These are phyloP conservation scores for Lasiosphaeriaceae sp. DNA, from an alignment of 495 filamentous ascomycete species.

Conservation along the genomic window DNA sequence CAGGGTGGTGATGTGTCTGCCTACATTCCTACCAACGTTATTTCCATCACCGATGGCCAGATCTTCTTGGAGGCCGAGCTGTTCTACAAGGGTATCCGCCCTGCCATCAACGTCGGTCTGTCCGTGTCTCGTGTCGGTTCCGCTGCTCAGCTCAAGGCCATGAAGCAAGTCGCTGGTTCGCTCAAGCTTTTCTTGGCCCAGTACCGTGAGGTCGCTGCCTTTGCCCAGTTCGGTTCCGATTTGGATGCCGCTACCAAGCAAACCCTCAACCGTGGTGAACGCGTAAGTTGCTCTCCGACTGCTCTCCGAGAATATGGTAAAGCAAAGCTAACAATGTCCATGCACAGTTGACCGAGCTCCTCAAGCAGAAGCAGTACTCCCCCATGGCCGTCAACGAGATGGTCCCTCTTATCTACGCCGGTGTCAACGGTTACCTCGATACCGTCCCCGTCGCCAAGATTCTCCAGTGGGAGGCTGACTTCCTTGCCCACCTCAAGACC, in stretches of 20 bases:
- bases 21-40: conserved; percentile 99
- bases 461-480: conserved; percentile 87
- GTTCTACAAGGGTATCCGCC: conserved; percentile 99
- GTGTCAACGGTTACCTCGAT: conserved; percentile 97
- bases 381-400: conserved; percentile 99
- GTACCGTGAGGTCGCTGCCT: conserved; percentile 99
- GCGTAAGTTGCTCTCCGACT: conserved; percentile 55
- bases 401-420: conserved; percentile 98
- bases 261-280: conserved; percentile 97
- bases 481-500: conserved; percentile 84
- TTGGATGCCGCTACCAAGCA: conserved; percentile 98
- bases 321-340: conserved; percentile 28
- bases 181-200: conserved; percentile 99
- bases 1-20: conserved; percentile 99
- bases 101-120: conserved; percentile 99
- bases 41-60: conserved; percentile 99
- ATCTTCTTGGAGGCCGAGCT: conserved; percentile 99
- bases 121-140: conserved; percentile 99
- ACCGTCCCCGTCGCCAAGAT: conserved; percentile 80
- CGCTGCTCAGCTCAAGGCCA: conserved; percentile 99
- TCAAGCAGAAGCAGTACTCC: conserved; percentile 99
- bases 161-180: conserved; percentile 99
- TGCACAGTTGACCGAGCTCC: conserved; percentile 77
- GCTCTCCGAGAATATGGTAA: background rate
- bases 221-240: conserved; percentile 99